phyloP scores from a whole-genome alignment of 768 basidiomycete species.

The Asterophora parasitica region DNA sequence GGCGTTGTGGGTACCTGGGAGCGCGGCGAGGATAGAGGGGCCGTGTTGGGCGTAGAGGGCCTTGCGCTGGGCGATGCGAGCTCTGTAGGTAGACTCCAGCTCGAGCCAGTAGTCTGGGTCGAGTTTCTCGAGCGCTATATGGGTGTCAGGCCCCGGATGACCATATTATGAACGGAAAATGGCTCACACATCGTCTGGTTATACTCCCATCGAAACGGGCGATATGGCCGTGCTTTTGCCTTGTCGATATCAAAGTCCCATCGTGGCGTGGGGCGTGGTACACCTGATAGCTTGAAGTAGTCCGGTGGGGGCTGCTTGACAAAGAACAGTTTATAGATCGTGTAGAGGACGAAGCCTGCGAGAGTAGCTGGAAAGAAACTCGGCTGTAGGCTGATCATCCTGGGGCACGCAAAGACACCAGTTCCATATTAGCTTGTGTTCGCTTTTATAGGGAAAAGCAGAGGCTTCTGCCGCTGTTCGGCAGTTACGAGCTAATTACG shows the following conservation, averaged over 20 bases:
- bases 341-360: no score
- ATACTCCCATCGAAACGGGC: conserved; percentile 53
- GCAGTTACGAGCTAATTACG: no score
- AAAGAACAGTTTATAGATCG: neutral
- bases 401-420: no score
- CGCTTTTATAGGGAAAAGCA: no score
- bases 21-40: conserved; percentile 36
- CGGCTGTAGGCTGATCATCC: no score
- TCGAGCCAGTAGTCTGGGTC: conserved; percentile 22
- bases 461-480: no score
- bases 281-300: conserved; percentile 40
- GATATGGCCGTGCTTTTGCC: conserved; percentile 46
- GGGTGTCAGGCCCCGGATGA: no score
- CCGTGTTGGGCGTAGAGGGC: conserved; percentile 34
- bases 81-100: conserved; percentile 35
- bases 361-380: no score
- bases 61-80: conserved; percentile 38
- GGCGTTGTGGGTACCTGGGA: conserved; percentile 45
- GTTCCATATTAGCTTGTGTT: no score
- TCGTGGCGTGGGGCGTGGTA: conserved; percentile 38
- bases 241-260: conserved; percentile 37
- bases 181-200: conserved; percentile 53
- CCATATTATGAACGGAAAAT: neutral
- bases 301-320: conserved; percentile 16
- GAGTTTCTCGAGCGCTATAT: conserved; percentile 39